Evolutionary conservation across 139 green algal genomes (phyloP), one percentile per base, ranked within the genome.

Genomic region (Choricystis sp.): DNA sequence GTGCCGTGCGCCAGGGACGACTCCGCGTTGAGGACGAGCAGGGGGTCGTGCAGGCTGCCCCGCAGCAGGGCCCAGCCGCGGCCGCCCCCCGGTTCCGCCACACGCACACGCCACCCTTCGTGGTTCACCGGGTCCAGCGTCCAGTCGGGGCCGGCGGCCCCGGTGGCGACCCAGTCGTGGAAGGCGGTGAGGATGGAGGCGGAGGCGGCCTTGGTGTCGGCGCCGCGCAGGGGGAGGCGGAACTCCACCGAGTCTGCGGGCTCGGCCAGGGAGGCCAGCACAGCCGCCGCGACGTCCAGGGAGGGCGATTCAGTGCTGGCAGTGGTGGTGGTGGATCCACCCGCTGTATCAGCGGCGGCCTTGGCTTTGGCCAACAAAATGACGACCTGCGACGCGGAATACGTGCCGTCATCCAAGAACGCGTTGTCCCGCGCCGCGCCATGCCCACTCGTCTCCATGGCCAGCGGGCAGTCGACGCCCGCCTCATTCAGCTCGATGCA

Each of bases 391-490:
- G 94, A 74, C 1, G 91, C 87, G 59, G 86, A 74, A 72, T 95
- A 95, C 1, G 84, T 81, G 21, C 91, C 91, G 71, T 97, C 91
- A 59, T 97, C 91, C 66, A 98, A 74, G 67, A 84, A 96, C 66
- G 82, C 83, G 74, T 98, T 98, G 56, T 95, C 86, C 66, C 86
- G 81, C 67, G 95, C 76, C 2, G 92, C 92, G 3, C 92, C 92
- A 64, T 98, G 92, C 21, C 88, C 88, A 56, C 62, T 88, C 26
- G 92, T 98, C 72, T 98, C 92, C 85, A 98, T 97, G 84, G 96
- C 96, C 25, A 98, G 81, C 26, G 88, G 74, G 58, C 75, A 85
- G 9, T 16, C 9, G 9, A 21, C 40, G 23, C 89, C 88, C 49
- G 70, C 31, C 29, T 85, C 27, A 63, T 94, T 94, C 24, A 95